Base-by-base conservation (phyloP, 768 basidiomycete species). In the Kwoniella sp. region DNA sequence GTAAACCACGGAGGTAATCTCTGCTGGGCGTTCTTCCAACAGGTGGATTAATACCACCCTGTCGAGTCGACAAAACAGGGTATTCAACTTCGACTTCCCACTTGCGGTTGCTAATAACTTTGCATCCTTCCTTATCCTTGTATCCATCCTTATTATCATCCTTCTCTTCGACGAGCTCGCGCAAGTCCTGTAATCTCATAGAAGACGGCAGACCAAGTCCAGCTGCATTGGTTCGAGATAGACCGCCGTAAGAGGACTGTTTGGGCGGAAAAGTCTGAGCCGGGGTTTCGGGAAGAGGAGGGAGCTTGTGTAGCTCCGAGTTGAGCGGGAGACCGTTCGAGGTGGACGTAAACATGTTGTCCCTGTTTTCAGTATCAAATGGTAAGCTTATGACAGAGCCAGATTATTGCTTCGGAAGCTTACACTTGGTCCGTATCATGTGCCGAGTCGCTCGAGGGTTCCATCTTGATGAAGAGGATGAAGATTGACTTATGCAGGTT, bases 51-150 rank as follows among this genome's bases (percentile, higher is more conserved):
- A 60, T 29, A 13, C 51, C 63, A 9, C 55, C 52, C 54, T 72
- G 71, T 24, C 71, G 29, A n/a, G 71, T 72, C 9, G 71, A 68
- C 24, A 72, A 52, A 1, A 67, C 60, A 15, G 71, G 71, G 50
- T 72, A 72, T 15, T 54, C 60, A 29, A 62, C 48, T 12, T 52
- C 58, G 5, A 60, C 58, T 13, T 60, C 58, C 58, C 58, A 60
- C 37, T 60, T 60, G 49, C 50, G 36, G 17, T 21, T 46, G 25
- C 56, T 56, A n/a, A n/a, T n/a, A n/a, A n/a, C n/a, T n/a, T n/a
- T n/a, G n/a, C n/a, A n/a, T n/a, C n/a, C 37, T 37, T 33, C 30
- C 27, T 26, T 52, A 6, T 49, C 7, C 44, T 13, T 59, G 58
- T 25, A 25, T 26, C 52, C 30, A 13, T 24, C 21, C 56, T 40